Conservation (phyloP, 352 stramenopile species). For the Pilasporangium apinafurcum region DNA sequence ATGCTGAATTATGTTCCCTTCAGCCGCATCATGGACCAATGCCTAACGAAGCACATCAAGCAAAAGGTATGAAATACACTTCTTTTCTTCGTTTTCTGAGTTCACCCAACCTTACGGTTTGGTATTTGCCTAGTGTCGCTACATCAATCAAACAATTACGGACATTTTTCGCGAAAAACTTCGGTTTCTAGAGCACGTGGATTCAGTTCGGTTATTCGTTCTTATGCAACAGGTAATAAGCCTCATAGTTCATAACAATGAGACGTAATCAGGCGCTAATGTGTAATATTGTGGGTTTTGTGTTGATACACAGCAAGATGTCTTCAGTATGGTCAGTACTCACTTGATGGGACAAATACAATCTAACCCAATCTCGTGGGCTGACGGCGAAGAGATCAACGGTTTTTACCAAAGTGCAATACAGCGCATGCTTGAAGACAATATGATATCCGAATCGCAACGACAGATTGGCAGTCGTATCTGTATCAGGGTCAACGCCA, state of each 20-base stretch:
- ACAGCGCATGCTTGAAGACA: slow-evolving; percentile 42
- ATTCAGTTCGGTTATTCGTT: slow-evolving; percentile 49
- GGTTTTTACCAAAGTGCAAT: slow-evolving; percentile 39
- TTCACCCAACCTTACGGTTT: not conserved
- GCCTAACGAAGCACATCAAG: slow-evolving; percentile 24
- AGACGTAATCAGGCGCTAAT: not conserved
- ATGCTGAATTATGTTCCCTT: slow-evolving; percentile 30
- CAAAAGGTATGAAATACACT: slow-evolving; percentile 17
- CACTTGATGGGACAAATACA: slow-evolving; percentile 49
- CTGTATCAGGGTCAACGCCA: slow-evolving; percentile 43
- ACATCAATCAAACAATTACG: slow-evolving; percentile 40
- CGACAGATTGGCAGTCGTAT: slow-evolving; percentile 35
- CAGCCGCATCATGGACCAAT: slow-evolving; percentile 20
- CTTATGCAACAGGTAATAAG: slow-evolving; percentile 64
- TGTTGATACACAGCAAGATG: slow-evolving; percentile 46
- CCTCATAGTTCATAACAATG: not conserved
- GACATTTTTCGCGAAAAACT: slow-evolving; percentile 47
- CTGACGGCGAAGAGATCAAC: slow-evolving; percentile 50
- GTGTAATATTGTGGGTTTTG: not conserved
- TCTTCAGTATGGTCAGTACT: slow-evolving; percentile 40
- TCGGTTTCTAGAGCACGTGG: slow-evolving; percentile 37
- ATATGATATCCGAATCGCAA: slow-evolving; percentile 22
- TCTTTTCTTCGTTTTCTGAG: not conserved
- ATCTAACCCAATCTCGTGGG: slow-evolving; percentile 45
- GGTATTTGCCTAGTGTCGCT: slow-evolving; percentile 26